These are phyloP conservation scores for Exophiala mesophila DNA, from an alignment of 2,329 filamentous ascomycete species.

Conservation along the genomic window DNA sequence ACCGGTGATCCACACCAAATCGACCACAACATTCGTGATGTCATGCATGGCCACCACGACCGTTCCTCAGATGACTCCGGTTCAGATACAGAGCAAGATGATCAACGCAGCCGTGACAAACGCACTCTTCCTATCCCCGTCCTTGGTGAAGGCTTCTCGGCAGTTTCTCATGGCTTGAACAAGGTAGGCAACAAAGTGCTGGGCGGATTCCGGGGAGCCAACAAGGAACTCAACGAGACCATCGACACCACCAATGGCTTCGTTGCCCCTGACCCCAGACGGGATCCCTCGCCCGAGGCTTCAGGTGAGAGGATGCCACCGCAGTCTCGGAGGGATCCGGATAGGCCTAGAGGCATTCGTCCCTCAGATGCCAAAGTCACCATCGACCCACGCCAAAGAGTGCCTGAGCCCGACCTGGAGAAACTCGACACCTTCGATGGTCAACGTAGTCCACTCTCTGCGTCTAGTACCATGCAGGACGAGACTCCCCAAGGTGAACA, in stretches of 20 bases:
- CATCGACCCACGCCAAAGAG: neutral
- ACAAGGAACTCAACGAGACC: slow-evolving; percentile 34
- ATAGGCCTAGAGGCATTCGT: slow-evolving; percentile 8
- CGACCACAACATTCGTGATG: slow-evolving; percentile 46
- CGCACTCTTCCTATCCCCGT: slow-evolving; percentile 40
- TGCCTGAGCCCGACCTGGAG: neutral
- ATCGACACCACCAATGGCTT: slow-evolving; percentile 35
- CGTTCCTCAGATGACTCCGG: slow-evolving; percentile 19
- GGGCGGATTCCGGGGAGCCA: slow-evolving; percentile 40
- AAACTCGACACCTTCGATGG: neutral
- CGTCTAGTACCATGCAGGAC: slow-evolving; percentile 20
- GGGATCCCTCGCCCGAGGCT: neutral
- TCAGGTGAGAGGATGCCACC: slow-evolving; percentile 5
- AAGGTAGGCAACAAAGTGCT: slow-evolving; percentile 43
- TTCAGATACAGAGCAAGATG: slow-evolving; percentile 31
- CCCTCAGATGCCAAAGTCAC: neutral
- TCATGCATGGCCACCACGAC: slow-evolving; percentile 33
- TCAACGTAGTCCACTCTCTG: slow-evolving; percentile 17
- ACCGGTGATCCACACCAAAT: slow-evolving; percentile 55
- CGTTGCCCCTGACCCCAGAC: slow-evolving; percentile 17
- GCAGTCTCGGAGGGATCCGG: slow-evolving; percentile 10
- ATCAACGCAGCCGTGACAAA: slow-evolving; percentile 16
- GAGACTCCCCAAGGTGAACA: slow-evolving; percentile 15
- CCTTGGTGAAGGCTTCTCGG: slow-evolving; percentile 48
- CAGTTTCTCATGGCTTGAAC: slow-evolving; percentile 46